Conservation (phyloP, 139 green algal genomes). For the Tetradesmus lagerheimii region DNA sequence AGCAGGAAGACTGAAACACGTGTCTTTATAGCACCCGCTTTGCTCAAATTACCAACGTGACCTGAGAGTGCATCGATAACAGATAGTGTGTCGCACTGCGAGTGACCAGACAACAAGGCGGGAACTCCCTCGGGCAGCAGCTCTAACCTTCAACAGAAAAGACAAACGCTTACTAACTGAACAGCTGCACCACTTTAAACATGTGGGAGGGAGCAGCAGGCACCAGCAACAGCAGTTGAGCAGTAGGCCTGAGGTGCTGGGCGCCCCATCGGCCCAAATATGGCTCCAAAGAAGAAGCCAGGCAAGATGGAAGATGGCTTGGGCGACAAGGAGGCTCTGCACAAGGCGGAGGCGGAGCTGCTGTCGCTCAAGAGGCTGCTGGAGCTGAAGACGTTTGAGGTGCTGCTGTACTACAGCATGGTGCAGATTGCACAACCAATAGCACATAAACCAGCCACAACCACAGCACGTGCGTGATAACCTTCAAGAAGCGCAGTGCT, state of each 20-base stretch:
- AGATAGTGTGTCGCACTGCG: too few species aligned
- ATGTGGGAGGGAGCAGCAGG: neutral
- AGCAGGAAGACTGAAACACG: too few species aligned
- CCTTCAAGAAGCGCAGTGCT: too few species aligned
- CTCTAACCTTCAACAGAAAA: neutral
- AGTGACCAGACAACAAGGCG: neutral
- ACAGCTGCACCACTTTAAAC: neutral
- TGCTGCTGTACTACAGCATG: neutral
- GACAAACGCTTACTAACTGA: neutral
- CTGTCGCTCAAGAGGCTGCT: neutral
- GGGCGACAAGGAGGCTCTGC: neutral
- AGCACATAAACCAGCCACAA: too few species aligned
- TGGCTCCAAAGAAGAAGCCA: conserved; percentile 32
- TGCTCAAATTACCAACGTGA: too few species aligned
- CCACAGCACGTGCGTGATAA: too few species aligned
- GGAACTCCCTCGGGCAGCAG: neutral
- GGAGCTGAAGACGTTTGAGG: conserved; percentile 23
- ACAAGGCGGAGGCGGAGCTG: conserved; percentile 16
- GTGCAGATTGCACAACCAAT: too few species aligned
- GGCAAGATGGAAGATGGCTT: neutral
- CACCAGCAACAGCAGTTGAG: neutral
- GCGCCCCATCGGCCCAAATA: neutral
- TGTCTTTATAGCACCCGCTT: too few species aligned
- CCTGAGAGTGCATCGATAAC: too few species aligned
- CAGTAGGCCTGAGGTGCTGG: neutral